phyloP scores from a whole-genome alignment of 192 early-diverging fungal genomes.

The Ambispora gerdemannii region DNA sequence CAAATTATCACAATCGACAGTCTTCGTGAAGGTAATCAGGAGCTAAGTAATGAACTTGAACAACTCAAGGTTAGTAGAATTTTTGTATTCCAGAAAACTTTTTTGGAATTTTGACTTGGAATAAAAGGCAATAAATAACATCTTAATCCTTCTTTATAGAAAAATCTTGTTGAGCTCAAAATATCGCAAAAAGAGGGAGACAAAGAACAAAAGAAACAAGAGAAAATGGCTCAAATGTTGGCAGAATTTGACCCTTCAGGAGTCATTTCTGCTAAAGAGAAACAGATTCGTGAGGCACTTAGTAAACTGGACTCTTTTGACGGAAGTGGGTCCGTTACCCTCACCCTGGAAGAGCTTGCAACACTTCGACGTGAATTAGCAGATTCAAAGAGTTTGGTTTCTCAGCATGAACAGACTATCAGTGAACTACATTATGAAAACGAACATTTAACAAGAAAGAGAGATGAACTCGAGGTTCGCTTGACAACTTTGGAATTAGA shows the following conservation, averaged over 20 bases:
- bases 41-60: conserved; percentile 72
- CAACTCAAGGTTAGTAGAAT: conserved; percentile 37
- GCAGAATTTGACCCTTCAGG: conserved; percentile 72
- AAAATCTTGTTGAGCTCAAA: conserved; percentile 54
- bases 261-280: conserved; percentile 74
- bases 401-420: conserved; percentile 64
- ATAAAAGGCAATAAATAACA: conserved; percentile 32
- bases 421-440: conserved; percentile 60
- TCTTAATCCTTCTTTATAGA: conserved; percentile 42
- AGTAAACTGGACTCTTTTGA: conserved; percentile 63
- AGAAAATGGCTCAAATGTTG: conserved; percentile 85
- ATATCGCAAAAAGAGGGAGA: conserved; percentile 56
- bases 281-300: conserved; percentile 67
- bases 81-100: not conserved
- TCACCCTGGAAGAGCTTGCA: conserved; percentile 61
- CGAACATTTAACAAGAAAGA: conserved; percentile 50
- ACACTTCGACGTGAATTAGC: conserved; percentile 69
- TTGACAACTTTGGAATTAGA: conserved; percentile 70
- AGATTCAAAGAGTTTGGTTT: conserved; percentile 59
- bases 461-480: conserved; percentile 66
- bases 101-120: conserved; percentile 2
- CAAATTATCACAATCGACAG: conserved; percentile 83
- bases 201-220: conserved; percentile 75
- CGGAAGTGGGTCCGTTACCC: conserved; percentile 38
- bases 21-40: conserved; percentile 80